These are phyloP conservation scores for Torulaspora indica DNA, from an alignment of 805 yeast genomes.

Conservation along the genomic window DNA sequence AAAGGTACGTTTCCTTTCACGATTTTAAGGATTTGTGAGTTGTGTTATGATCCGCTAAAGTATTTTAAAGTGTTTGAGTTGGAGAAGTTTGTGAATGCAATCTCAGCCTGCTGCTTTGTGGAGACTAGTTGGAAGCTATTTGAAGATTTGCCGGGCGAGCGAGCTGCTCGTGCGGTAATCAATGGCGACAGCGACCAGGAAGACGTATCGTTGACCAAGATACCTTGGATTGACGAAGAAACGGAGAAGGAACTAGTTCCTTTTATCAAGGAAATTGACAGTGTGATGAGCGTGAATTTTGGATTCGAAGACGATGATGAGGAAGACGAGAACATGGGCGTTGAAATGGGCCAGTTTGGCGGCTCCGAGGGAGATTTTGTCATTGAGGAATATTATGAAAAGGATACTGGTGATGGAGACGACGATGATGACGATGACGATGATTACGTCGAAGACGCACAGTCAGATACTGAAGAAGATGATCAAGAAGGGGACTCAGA, in stretches of 20 bases:
- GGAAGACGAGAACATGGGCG: conserved; percentile 24
- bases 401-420: conserved; percentile 15
- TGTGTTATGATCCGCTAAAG: conserved; percentile 42
- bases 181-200: conserved; percentile 15
- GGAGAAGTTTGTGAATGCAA: conserved; percentile 44
- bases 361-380: conserved; percentile 15
- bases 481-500: conserved; percentile 13
- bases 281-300: conserved; percentile 31
- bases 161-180: not conserved
- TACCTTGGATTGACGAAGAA: conserved; percentile 28
- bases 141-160: conserved; percentile 2
- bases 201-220: conserved; percentile 30
- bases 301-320: conserved; percentile 36
- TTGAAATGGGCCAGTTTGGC: conserved; percentile 13
- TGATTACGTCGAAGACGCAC: conserved; percentile 11
- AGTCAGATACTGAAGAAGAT: conserved; percentile 16
- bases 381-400: conserved; percentile 22
- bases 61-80: conserved; percentile 36
- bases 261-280: conserved; percentile 32
- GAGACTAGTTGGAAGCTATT: conserved; percentile 15
- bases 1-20: conserved; percentile 43
- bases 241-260: conserved; percentile 18
- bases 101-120: conserved; percentile 34
- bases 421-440: conserved; percentile 15
- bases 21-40: conserved; percentile 44